Conservation (phyloP, 257 asterid genomes). For the Handroanthus guayacan region DNA sequence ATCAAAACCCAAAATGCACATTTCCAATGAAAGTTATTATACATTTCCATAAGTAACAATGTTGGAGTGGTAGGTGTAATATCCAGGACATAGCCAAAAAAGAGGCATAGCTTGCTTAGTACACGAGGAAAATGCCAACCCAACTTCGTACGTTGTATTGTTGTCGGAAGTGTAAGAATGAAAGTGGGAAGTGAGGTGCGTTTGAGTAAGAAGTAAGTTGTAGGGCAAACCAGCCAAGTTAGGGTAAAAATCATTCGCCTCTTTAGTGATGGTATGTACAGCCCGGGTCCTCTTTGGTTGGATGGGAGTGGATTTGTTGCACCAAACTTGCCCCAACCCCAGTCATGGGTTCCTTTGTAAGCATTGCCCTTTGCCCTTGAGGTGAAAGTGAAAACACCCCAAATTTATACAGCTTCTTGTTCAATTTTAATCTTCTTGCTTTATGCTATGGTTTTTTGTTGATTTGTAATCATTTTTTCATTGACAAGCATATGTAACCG, state of each 20-base stretch:
- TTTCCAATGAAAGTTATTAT: no score
- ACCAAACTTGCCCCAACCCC: not conserved
- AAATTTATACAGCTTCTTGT: not conserved
- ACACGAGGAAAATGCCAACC: not conserved
- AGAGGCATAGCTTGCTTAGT: not conserved
- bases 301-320: not conserved
- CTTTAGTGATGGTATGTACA: not conserved
- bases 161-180: constrained; percentile 3
- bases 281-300: not conserved
- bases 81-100: not conserved
- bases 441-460: not conserved
- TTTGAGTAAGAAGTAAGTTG: constrained; percentile 5
- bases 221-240: not conserved
- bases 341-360: not conserved
- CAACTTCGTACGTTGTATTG: not conserved
- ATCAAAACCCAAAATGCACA: no score
- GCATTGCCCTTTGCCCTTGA: not conserved
- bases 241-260: not conserved
- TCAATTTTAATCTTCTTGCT: not conserved
- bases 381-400: not conserved
- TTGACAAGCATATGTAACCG: no score
- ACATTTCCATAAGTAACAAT: not conserved
- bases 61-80: not conserved
- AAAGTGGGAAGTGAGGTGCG: not conserved
- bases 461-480: no score